Conservation (phyloP, 768 basidiomycete genomes). For the Coprinopsis marcescibilis region DNA sequence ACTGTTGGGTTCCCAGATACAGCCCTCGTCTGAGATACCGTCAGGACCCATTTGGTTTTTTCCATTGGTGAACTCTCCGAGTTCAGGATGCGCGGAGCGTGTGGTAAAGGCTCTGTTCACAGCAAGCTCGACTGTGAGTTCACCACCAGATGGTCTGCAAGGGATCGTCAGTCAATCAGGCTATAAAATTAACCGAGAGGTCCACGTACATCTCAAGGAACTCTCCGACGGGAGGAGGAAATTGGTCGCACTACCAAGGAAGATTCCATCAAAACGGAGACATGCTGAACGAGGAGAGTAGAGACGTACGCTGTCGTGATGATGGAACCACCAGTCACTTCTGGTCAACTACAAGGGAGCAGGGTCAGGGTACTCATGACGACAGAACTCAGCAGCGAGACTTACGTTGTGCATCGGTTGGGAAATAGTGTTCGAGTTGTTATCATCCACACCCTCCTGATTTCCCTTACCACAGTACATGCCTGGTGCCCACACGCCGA, state of each 20-base stretch:
- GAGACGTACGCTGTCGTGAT: slow-evolving; percentile 10
- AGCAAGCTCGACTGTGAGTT: slow-evolving; percentile 36
- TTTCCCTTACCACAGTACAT: slow-evolving; percentile 32
- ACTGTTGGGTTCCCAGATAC: slow-evolving; percentile 33
- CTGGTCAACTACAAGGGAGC: slow-evolving; percentile 22
- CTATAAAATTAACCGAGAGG: background rate
- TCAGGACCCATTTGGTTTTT: slow-evolving; percentile 26
- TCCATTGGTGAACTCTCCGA: slow-evolving; percentile 27
- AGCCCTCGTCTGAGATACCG: slow-evolving; percentile 20
- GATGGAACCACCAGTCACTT: slow-evolving; percentile 38
- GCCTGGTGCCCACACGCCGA: background rate
- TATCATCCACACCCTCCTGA: slow-evolving; percentile 21
- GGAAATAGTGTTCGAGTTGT: slow-evolving; percentile 24
- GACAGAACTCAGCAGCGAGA: background rate
- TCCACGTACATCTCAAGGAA: slow-evolving; percentile 35
- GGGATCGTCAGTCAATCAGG: background rate
- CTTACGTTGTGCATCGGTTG: slow-evolving; percentile 29
- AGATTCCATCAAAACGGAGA: background rate
- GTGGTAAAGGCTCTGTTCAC: slow-evolving; percentile 37
- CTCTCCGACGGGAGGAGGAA: slow-evolving; percentile 35
- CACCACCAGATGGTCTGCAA: slow-evolving; percentile 1
- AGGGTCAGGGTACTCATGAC: background rate
- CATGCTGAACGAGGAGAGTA: background rate
- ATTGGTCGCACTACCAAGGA: slow-evolving; percentile 43
- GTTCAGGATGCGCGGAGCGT: slow-evolving; percentile 23